Base-by-base conservation (phyloP, 2,329 filamentous ascomycete species). In the Fusarium concolor region DNA sequence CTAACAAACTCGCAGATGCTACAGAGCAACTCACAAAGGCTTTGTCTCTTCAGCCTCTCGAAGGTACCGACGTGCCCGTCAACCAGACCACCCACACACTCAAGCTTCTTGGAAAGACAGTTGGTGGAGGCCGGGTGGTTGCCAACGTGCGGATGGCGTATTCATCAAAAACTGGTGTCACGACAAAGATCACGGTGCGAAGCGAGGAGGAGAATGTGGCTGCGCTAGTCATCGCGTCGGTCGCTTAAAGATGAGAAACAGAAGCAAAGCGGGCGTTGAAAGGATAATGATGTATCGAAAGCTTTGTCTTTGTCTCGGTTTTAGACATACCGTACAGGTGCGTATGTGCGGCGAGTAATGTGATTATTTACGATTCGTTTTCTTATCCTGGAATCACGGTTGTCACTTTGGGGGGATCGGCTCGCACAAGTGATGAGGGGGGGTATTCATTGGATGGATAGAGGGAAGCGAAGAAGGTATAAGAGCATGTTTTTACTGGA, bases 31-130 rank as follows among this genome's bases (percentile, higher is more conserved):
- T 99, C 62, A 87, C 92, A 75, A 92, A 94, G 79, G 87, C 92
- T 2, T 86, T 99, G 26, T 97, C 93, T 31, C 85, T 99, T 75
- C 96, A 98, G 79, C 93, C 96, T 14, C 87, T 99, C 44, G 96
- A 99, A 74, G 96, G 95, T 72, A 97, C 92, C 31, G 96, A 99
- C 71, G 90, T 99, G 38, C 91, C 93, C 1, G 85, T 97, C 71
- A 96, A 90, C 76, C 91, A 91, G 75, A 94, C 90, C 62, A 97
- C 94, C 66, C 96, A 99, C 80, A 94, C 94, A 6, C 90, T 99
- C 77, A 98, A 97, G 83, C 85, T 99, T 35, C 92, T 97, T 78
- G 96, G 96, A 77, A 98, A 97, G 89, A 97, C 93, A 42, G 90
- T 98, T 66, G 90, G 88, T 33, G 96, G 95, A 35, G 96, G 96